These are phyloP conservation scores for Effrenium voratum DNA, from an alignment of 73 alveolate genomes.

Conservation along the genomic window DNA sequence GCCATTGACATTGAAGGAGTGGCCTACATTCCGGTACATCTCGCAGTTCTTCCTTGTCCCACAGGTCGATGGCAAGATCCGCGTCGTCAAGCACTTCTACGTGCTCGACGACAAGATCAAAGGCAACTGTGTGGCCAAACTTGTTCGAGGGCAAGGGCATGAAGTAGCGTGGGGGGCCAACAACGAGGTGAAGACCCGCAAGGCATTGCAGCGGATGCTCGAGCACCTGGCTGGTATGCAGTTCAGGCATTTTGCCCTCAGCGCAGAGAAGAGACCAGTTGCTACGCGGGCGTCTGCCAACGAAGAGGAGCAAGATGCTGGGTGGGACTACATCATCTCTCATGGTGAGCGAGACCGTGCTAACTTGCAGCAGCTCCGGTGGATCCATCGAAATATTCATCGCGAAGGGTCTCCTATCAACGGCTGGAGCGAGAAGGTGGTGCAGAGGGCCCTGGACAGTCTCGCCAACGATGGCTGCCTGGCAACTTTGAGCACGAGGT, in stretches of 20 bases:
- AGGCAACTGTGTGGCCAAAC: not conserved
- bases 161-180: not conserved
- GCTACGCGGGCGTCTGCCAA: too few species aligned
- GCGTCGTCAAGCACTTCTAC: not conserved
- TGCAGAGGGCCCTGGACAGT: not conserved
- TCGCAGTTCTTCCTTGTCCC: not conserved
- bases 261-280: too few species aligned
- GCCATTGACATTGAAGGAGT: not conserved
- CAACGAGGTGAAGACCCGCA: not conserved
- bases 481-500: not conserved
- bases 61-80: not conserved
- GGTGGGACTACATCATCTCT: not conserved
- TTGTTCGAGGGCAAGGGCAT: not conserved
- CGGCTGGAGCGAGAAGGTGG: slow-evolving; percentile 33
- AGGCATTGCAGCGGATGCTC: not conserved
- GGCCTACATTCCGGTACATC: not conserved
- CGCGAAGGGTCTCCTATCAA: not conserved
- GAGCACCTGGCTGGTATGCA: not conserved
- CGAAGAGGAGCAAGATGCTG: not conserved
- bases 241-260: not conserved
- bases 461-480: slow-evolving; percentile 19
- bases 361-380: not conserved
- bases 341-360: slow-evolving; percentile 47
- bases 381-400: not conserved
- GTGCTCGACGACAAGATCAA: not conserved